These are phyloP conservation scores for Globisporangium mamillatum DNA, from an alignment of 352 stramenopile species.

Conservation along the genomic window DNA sequence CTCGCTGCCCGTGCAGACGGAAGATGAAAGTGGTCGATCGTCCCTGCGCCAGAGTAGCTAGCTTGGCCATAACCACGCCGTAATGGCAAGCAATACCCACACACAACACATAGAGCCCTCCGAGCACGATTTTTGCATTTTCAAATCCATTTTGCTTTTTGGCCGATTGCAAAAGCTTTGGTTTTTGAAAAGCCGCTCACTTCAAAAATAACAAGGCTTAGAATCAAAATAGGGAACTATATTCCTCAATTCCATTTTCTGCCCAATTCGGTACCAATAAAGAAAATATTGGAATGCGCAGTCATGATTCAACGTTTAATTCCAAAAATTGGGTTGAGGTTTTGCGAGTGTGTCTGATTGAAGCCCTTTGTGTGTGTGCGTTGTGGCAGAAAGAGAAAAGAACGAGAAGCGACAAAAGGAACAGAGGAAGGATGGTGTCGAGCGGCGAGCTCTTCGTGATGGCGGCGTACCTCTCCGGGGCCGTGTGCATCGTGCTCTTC, in stretches of 20 bases:
- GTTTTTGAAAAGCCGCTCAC: background rate
- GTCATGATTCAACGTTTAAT: background rate
- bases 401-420: background rate
- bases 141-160: background rate
- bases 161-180: background rate
- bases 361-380: background rate
- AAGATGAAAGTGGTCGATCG: background rate
- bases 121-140: background rate
- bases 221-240: background rate
- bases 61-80: background rate
- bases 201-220: background rate
- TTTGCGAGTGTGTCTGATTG: background rate
- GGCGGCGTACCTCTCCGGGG: slow-evolving; percentile 66
- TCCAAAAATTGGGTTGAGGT: background rate
- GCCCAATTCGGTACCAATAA: background rate
- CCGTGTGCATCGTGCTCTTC: slow-evolving; percentile 80
- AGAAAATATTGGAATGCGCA: background rate
- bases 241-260: background rate
- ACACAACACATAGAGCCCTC: background rate
- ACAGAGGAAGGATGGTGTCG: background rate
- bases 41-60: background rate
- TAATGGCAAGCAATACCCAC: background rate
- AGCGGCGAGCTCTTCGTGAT: slow-evolving; percentile 52
- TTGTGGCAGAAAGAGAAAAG: background rate
- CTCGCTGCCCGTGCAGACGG: background rate